Percentiles rank a stretch among this genome's conserved stretches.
These are phyloP conservation scores for Yarrowia divulgata DNA, from an alignment of 805 yeast species.

Conservation along the genomic window DNA sequence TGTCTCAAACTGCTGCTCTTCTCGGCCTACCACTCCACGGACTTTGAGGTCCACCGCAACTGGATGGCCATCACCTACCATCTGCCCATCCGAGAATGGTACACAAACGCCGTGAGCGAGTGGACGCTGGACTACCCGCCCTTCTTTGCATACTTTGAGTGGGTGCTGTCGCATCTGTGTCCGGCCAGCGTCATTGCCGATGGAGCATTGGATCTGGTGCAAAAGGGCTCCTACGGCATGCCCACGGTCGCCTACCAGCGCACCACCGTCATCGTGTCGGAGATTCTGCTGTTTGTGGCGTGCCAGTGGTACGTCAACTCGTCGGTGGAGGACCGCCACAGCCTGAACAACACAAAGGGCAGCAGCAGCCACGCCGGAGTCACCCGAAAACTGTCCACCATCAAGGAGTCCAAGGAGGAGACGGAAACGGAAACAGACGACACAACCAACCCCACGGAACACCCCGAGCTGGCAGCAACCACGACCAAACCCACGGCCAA, in stretches of 20 bases:
- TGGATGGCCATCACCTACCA: constrained; percentile 91
- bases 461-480: constrained; percentile 15
- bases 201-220: constrained; percentile 77
- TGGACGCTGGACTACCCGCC: constrained; percentile 99
- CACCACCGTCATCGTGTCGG: constrained; percentile 77
- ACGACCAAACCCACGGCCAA: constrained; percentile 44
- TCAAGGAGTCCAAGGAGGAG: constrained; percentile 44
- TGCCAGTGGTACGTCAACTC: constrained; percentile 74
- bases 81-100: constrained; percentile 83
- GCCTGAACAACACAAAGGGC: constrained; percentile 38
- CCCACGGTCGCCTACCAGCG: constrained; percentile 88
- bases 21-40: constrained; percentile 90
- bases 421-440: background rate
- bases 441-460: background rate
- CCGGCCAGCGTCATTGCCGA: constrained; percentile 69
- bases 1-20: constrained; percentile 67
- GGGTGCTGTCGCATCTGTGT: constrained; percentile 73
- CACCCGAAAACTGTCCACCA: constrained; percentile 27
- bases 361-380: constrained; percentile 18
- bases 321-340: constrained; percentile 42
- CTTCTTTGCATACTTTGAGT: constrained; percentile 94
- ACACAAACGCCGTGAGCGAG: constrained; percentile 75
- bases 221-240: constrained; percentile 70
- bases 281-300: constrained; percentile 70
- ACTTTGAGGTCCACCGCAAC: constrained; percentile 95